Base-by-base conservation (phyloP, 2,329 filamentous ascomycete species). In the Claviceps quebecensis region DNA sequence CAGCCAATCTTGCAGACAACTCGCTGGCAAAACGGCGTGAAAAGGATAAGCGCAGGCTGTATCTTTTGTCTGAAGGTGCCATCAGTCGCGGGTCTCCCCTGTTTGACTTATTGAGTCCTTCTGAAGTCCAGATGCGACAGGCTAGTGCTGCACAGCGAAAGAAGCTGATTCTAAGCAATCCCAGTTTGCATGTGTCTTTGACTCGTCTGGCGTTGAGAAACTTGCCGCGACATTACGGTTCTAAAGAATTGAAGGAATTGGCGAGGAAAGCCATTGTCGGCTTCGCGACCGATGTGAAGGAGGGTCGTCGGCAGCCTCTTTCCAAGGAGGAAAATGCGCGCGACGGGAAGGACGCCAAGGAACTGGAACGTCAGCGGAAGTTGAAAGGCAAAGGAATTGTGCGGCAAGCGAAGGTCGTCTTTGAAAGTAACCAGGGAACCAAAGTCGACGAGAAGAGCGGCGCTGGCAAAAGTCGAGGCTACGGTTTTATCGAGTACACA, bases 401-500 rank as follows among this genome's bases (percentile, higher is more conserved):
- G 44, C 85, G 81, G 60, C 93, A 98, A 69, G 86, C 91, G 52
- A 98, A 96, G 73, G 80, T 98, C 51, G 86, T 97, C 39, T 97
- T 93, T 61, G 93, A 98, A 71, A 86, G 84, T 52, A 78, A 79
- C 38, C 82, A 93, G 59, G 93, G 93, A 45, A 81, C 81, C 61
- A 97, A 96, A 71, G 81, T 95, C 14, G 69, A 76, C 8, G 89
- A 95, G 68, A 75, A 78, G 44, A 81, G 74, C 48, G 88, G 86
- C 7, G 88, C 82, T 6, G 90, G 90, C 46, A 80, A 86, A 63
- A 93, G 86, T 65, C 80, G 91, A 65, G 93, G 93, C 5, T 98
- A 98, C 65, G 93, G 94, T 13, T 98, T 98, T 72, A 86, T 98
- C 58, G 93, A 98, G 70, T 98, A 96, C 69, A 86, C 83, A 57